Conservation (phyloP, 768 basidiomycete genomes). For the Paxillus ammoniavirescens region DNA sequence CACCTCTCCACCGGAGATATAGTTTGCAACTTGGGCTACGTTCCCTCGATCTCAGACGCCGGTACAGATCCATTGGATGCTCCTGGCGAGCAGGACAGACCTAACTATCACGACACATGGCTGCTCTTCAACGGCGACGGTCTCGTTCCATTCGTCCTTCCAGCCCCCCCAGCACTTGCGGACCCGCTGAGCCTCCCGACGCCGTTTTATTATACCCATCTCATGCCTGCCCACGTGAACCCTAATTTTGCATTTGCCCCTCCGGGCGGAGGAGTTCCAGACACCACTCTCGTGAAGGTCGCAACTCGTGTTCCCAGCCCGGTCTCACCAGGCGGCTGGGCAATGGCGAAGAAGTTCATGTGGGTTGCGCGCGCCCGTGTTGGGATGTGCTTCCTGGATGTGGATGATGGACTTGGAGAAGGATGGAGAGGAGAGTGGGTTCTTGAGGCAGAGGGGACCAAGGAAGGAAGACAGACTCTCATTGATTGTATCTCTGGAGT, state of each 20-base stretch:
- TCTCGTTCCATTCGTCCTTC: conserved; percentile 62
- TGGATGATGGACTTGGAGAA: conserved; percentile 48
- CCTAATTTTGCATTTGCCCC: conserved; percentile 28
- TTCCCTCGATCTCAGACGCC: conserved; percentile 44
- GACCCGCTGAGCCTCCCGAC: conserved; percentile 66
- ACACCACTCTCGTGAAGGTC: conserved; percentile 45
- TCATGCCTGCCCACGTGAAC: conserved; percentile 40
- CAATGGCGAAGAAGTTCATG: conserved; percentile 56
- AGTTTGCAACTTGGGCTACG: conserved; percentile 77
- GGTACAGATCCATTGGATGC: conserved; percentile 22
- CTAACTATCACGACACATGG: conserved; percentile 48
- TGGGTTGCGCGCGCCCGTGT: conserved; percentile 61
- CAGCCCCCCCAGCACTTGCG: conserved; percentile 46
- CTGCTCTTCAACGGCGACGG: conserved; percentile 67
- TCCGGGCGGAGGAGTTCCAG: conserved; percentile 37
- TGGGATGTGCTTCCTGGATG: conserved; percentile 34
- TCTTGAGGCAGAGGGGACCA: conserved; percentile 75
- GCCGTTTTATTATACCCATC: conserved; percentile 74
- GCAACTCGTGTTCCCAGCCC: conserved; percentile 50
- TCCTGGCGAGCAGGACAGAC: conserved; percentile 15
- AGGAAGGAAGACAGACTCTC: conserved; percentile 56
- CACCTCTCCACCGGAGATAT: conserved; percentile 78
- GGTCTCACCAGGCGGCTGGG: conserved; percentile 58
- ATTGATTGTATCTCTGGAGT: conserved; percentile 48
- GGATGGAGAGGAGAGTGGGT: conserved; percentile 80